Evolutionary conservation across 2,329 filamentous ascomycete species (phyloP), one percentile per base, ranked within the genome.

Genomic region (Drechslerella coelobrocha): DNA sequence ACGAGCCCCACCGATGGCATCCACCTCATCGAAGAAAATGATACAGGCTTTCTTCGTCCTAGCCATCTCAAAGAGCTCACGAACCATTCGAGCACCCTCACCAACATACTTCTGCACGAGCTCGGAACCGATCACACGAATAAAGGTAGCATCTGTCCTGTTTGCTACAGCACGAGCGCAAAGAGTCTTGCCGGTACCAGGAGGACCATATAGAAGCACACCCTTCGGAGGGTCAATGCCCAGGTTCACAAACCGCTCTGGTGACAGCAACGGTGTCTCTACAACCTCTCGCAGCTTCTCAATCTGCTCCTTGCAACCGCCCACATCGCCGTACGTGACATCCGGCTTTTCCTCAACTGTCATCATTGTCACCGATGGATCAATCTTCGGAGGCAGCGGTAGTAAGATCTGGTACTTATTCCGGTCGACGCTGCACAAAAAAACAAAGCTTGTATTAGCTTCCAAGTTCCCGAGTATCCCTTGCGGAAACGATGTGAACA

Each of bases 361-460:
- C 94, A 99, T 99, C 94, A 99, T 99, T 39, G 94, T 99, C 75
- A 99, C 94, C 76, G 91, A 96, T 59, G 94, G 93, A 78, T 99
- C 94, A 82, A 99, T 99, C 85, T 97, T 99, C 34, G 94, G 94
- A 45, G 94, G 94, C 60, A 99, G 83, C 34, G 94, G 94, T 51
- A 99, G 85, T 80, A 99, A 88, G 77, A 99, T 99, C 82, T 99
- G 94, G 81, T 99, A 99, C 84, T 99, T 99, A 83, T 95, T 97
- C 65, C 94, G 86, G 81, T 99, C 94, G 79, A 99, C 94, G 78
- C 86, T 69, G n/a, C 55, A 41, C 29, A 12, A 31, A 31, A 31
- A n/a, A n/a, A 29, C 31, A 31, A 34, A 12, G 5, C 12, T 1
- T 85, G 68, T 24, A 69, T 48, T 61, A 57, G 45, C 45, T 48